Evolutionary conservation across 2,329 filamentous ascomycete species (phyloP), one percentile per base, ranked within the genome.

Genomic region (Plectosphaerella sp.): DNA sequence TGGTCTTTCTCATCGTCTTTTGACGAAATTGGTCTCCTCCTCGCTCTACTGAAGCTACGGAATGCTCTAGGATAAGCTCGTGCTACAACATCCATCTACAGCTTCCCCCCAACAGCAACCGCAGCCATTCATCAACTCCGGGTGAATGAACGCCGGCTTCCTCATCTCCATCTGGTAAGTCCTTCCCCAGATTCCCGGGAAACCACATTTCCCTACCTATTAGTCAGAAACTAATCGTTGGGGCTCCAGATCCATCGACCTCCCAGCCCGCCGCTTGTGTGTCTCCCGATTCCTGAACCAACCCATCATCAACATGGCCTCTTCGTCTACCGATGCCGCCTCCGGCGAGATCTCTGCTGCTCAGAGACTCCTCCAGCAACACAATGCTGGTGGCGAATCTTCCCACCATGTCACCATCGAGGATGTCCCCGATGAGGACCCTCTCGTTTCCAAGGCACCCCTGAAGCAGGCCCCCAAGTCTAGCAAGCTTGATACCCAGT

Each of bases 401-500:
- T 72, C 76, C 45, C 78, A 78, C 56, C 79, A 83, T 62, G 80
- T 82, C 58, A 91, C 86, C 22, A 80, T 96, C 58, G 91, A 96
- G 70, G 91, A 96, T 47, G 84, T 82, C 39, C 78, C 80, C 25
- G 91, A 96, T 64, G 90, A 95, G 69, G 89, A 95, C 42, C 69
- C 69, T 74, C 69, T 79, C 61, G 83, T 83, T 55, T 72, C 82
- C 49, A 89, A 88, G 70, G 78, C 83, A 55, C 37, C 15, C n/a
- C 16, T 18, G n/a, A 43, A 43, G 41, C 41, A 4, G 41, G 18
- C 41, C 41, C 6, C 37, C 16, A 18, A 12, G n/a, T 81, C 82
- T 45, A 83, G 81, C 50, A 91, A 89, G 75, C 74, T 97, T 56
- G 90, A 97, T 69, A 92, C 90, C 18, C 82, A 89, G 64, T 96